A percentile compares a stretch with the other conserved stretches of the same genome.
Conservation (phyloP, 1,284 basidiomycete species). For the Moesziomyces sp. region DNA sequence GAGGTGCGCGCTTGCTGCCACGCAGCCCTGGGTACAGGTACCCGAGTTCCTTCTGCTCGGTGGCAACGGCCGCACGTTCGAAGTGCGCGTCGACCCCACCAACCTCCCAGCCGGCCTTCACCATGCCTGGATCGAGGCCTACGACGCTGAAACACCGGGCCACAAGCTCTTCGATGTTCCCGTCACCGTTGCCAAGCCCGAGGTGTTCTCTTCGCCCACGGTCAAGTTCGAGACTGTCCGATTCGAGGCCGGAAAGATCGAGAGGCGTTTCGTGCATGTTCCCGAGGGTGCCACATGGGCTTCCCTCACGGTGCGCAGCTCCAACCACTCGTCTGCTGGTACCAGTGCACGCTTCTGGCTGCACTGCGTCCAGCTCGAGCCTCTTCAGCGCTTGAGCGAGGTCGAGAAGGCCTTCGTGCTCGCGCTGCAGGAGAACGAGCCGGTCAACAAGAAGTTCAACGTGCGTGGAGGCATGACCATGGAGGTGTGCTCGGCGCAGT, state of each 20-base stretch:
- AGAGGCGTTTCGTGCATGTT: constrained; percentile 64
- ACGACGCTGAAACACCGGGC: constrained; percentile 60
- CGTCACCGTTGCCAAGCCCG: constrained; percentile 67
- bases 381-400: constrained; percentile 60
- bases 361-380: constrained; percentile 66
- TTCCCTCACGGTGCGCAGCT: constrained; percentile 62
- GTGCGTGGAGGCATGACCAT: constrained; percentile 66
- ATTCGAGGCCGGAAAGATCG: constrained; percentile 62
- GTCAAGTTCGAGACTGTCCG: constrained; percentile 48
- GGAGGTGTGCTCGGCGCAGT: constrained; percentile 67
- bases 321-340: constrained; percentile 54
- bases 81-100: constrained; percentile 66
- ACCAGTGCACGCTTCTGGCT: constrained; percentile 67
- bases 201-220: constrained; percentile 49
- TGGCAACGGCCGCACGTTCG: constrained; percentile 67
- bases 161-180: constrained; percentile 66
- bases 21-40: constrained; percentile 62
- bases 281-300: constrained; percentile 68
- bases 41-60: constrained; percentile 65
- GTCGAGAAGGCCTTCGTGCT: constrained; percentile 65
- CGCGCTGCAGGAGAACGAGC: constrained; percentile 65
- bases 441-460: constrained; percentile 61
- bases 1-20: constrained; percentile 52
- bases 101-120: constrained; percentile 64
- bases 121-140: constrained; percentile 61